These are phyloP conservation scores for Penicillium occitanis DNA, from an alignment of 2,329 filamentous ascomycete genomes.

Conservation along the genomic window DNA sequence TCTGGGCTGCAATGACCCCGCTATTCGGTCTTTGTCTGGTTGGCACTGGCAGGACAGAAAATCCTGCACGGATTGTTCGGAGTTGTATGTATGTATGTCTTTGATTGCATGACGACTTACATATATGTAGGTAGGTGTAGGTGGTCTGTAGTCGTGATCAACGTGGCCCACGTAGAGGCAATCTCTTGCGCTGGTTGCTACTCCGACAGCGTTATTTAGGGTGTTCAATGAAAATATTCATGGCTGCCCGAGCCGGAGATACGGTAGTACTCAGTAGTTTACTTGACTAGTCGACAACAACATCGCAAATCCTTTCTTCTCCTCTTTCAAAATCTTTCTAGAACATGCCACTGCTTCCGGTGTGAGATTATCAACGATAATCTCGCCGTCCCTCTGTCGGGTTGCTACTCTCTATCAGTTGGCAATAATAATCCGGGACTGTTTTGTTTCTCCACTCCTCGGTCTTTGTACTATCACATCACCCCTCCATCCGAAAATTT, in stretches of 20 bases:
- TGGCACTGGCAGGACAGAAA: background rate
- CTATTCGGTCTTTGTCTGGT: background rate
- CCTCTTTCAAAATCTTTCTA: background rate
- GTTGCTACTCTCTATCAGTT: background rate
- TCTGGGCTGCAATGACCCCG: conserved; percentile 1
- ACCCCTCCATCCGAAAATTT: conserved; percentile 6
- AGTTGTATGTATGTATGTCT: conserved; percentile 1
- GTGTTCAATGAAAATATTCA: background rate
- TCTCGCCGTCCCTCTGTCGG: background rate
- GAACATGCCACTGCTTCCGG: background rate
- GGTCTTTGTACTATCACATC: conserved; percentile 2
- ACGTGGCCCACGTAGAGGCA: conserved; percentile 20
- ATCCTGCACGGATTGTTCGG: conserved; percentile 6
- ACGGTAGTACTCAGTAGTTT: background rate
- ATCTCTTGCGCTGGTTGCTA: background rate
- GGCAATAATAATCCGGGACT: background rate
- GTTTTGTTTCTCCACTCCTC: conserved; percentile 2
- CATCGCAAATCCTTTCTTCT: background rate
- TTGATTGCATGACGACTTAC: background rate
- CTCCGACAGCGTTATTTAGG: background rate
- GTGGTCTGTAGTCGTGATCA: conserved; percentile 10
- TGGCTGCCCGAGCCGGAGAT: conserved; percentile 19
- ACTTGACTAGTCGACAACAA: background rate
- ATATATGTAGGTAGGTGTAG: background rate
- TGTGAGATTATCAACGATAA: too few relatives aligned